Evolutionary conservation across 169 alveolate species (phyloP).

Genomic region (Eimeria falciformis): DNA sequence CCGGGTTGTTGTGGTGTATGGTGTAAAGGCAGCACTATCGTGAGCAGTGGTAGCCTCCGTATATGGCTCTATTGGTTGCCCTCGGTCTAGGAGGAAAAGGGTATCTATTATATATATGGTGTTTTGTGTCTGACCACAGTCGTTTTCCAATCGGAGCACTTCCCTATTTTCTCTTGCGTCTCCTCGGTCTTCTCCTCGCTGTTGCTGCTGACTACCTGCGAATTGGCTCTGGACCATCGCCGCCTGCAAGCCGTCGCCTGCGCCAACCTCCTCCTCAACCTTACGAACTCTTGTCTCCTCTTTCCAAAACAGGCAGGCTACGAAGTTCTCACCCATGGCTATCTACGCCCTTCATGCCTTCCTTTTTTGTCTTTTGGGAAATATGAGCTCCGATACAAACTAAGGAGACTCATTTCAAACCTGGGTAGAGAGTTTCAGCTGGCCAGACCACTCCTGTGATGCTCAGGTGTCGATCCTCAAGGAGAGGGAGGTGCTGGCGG

Average conservation of each 20-base stretch:
- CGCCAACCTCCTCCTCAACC: constrained; percentile 57
- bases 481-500: constrained; percentile 45
- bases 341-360: too few species aligned
- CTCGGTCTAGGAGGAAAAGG: not conserved
- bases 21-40: not conserved
- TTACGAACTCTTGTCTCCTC: constrained; percentile 65
- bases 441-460: too few species aligned
- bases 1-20: not conserved
- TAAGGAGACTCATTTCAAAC: too few species aligned
- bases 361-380: too few species aligned
- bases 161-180: constrained; percentile 63
- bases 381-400: too few species aligned
- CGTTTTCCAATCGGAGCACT: constrained; percentile 72
- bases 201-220: constrained; percentile 63
- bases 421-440: too few species aligned
- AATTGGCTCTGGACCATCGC: constrained; percentile 70
- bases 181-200: constrained; percentile 74
- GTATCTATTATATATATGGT: not conserved
- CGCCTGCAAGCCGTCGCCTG: constrained; percentile 67
- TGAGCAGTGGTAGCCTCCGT: not conserved
- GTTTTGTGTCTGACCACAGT: constrained; percentile 20
- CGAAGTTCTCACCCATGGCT: not conserved
- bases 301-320: constrained; percentile 61
- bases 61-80: not conserved
- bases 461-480: constrained; percentile 57